Evolutionary conservation across 163 green algal genomes (phyloP).

Genomic region (Scenedesmus sp.): DNA sequence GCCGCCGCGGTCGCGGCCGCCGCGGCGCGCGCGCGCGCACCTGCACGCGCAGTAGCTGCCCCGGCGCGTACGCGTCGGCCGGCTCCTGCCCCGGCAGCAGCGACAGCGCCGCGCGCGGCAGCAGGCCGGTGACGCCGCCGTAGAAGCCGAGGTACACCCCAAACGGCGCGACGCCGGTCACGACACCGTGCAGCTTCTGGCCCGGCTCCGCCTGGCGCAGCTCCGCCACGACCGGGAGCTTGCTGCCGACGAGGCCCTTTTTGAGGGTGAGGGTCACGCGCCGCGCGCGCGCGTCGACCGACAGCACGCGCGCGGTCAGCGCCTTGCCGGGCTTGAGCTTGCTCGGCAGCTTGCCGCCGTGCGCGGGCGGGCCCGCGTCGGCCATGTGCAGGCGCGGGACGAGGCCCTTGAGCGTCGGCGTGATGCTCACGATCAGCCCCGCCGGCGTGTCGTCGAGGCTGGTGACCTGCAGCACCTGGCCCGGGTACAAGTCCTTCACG

Average conservation of each 20-base stretch:
- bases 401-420: conserved; percentile 63
- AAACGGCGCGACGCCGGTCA: conserved; percentile 80
- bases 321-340: conserved; percentile 61
- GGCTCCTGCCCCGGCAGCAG: conserved; percentile 67
- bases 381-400: conserved; percentile 54
- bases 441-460: conserved; percentile 51
- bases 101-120: conserved; percentile 66
- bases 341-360: conserved; percentile 46
- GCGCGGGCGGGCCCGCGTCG: conserved; percentile 18
- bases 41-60: conserved; percentile 57
- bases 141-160: conserved; percentile 94
- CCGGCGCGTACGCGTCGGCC: conserved; percentile 67
- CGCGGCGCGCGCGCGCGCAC: not conserved
- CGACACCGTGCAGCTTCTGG: conserved; percentile 77
- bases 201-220: conserved; percentile 70
- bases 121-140: conserved; percentile 76
- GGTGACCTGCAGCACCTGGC: conserved; percentile 72
- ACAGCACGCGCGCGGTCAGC: conserved; percentile 62
- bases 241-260: conserved; percentile 77
- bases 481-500: conserved; percentile 70
- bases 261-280: conserved; percentile 79
- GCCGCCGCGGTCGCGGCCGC: too few species aligned
- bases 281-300: conserved; percentile 60
- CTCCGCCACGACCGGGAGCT: conserved; percentile 72
- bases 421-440: conserved; percentile 24